Evolutionary conservation across 2,329 filamentous ascomycete species (phyloP), one percentile per base, ranked within the genome.

Genomic region (Lachnellula cervina): DNA sequence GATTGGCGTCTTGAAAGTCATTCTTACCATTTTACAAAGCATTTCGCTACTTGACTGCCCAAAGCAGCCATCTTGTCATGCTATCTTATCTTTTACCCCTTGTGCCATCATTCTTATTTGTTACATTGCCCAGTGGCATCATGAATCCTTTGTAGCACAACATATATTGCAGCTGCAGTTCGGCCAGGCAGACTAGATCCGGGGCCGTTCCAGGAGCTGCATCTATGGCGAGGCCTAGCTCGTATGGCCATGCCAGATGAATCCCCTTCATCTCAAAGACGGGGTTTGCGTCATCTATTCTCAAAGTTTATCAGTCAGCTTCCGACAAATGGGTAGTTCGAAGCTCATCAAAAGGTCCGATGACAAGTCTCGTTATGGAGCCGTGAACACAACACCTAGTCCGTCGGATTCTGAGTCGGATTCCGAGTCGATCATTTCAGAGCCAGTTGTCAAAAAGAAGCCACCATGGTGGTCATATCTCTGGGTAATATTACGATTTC

Each of bases 381-480:
- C 25, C 23, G 44, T 47, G 21, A 21, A 47, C n/a, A n/a, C 14
- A 28, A 17, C 21, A 17, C 35, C 44, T 7, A 16, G 23, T 23
- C 17, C 13, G 7, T 55, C 55, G 16, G 48, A 58, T 2, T 56
- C 63, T 0, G 59, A 60, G n/a, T 55, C 55, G 16, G 48, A 58
- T 2, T 56, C 63, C 0, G 59, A 60, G n/a, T 53, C 40, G 34
- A 50, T 37, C 25, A 54, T 50, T 28, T 49, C 51, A 13, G 47
- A 52, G 28, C 28, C 32, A 2, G 13, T 46, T n/a, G 38, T 53
- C 11, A 23, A 57, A 7, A 38, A 57, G 34, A 63, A 62, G 35
- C 23, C 52, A 23, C 65, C 61, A 23, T 67, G 65, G 65, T 67
- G 62, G 65, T 59, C 59, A 16, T 65, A 64, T 34, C 59, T 65